These are phyloP conservation scores for Passalora sequoiae DNA, from an alignment of 2,329 filamentous ascomycete genomes.

Conservation along the genomic window DNA sequence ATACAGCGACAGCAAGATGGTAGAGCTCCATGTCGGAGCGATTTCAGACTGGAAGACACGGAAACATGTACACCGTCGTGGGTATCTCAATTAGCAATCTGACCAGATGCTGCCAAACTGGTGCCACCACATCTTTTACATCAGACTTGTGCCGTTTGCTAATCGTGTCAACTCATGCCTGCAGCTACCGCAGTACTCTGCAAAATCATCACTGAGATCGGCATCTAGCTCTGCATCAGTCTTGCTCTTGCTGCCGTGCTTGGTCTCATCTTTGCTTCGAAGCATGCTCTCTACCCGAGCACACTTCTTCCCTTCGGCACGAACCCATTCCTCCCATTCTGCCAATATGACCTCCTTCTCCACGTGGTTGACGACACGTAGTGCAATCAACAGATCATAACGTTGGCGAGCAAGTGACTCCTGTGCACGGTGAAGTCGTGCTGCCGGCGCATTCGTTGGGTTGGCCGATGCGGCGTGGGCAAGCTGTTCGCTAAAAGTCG, in stretches of 20 bases:
- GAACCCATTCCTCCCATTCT: constrained; percentile 91
- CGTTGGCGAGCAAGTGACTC: constrained; percentile 78
- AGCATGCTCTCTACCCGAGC: constrained; percentile 55
- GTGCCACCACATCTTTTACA: constrained; percentile 16
- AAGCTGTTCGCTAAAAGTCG: constrained; percentile 31
- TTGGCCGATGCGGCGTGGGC: constrained; percentile 11
- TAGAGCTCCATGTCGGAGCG: no score
- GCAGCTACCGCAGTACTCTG: constrained; percentile 60
- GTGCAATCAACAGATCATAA: constrained; percentile 83
- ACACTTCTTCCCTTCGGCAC: constrained; percentile 72
- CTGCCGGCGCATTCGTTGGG: constrained; percentile 9
- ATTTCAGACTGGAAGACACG: no score
- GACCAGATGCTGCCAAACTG: background rate
- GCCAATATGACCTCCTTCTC: constrained; percentile 79
- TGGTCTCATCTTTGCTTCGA: constrained; percentile 23
- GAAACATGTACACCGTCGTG: background rate
- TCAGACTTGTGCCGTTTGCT: constrained; percentile 12
- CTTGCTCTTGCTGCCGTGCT: background rate
- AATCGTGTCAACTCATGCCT: constrained; percentile 34
- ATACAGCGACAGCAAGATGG: no score
- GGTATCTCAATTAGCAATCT: background rate
- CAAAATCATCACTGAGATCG: constrained; percentile 46
- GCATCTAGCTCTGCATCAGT: background rate
- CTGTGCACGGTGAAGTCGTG: constrained; percentile 68
- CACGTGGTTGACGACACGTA: constrained; percentile 83